Percentiles rank a stretch among this genome's conserved stretches.
Evolutionary conservation across 2,329 filamentous ascomycete species (phyloP).

Genomic region (Diaporthe vaccinii): DNA sequence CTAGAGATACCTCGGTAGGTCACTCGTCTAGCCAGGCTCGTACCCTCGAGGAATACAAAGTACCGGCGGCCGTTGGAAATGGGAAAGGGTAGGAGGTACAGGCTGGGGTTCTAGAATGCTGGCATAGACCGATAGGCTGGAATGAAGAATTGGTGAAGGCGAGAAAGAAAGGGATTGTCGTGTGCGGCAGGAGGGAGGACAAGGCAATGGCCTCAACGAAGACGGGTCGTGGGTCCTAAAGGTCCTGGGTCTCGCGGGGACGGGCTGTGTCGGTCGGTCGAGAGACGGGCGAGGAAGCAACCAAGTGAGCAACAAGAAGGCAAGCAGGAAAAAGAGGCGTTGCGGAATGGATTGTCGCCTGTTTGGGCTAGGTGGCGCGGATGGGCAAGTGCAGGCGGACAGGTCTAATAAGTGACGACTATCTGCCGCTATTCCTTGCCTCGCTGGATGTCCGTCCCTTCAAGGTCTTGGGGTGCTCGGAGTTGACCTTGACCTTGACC

Average conservation of each 20-base stretch:
- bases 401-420: conserved; percentile 30
- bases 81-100: background rate
- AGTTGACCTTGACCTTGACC: conserved; percentile 20
- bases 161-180: conserved; percentile 33
- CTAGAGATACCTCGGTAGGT: background rate
- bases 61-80: conserved; percentile 9
- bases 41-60: conserved; percentile 3
- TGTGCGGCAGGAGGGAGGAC: background rate
- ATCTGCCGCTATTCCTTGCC: conserved; percentile 34
- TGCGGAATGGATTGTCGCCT: conserved; percentile 11
- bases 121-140: conserved; percentile 5
- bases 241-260: background rate
- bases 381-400: conserved; percentile 25
- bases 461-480: conserved; percentile 1
- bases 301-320: background rate
- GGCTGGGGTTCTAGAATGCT: conserved; percentile 28
- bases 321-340: background rate
- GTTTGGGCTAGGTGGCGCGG: conserved; percentile 4
- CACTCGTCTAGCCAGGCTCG: background rate
- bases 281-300: conserved; percentile 10
- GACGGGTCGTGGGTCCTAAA: conserved; percentile 1
- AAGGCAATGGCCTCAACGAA: conserved; percentile 6
- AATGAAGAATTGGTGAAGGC: conserved; percentile 3
- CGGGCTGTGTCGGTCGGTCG: conserved; percentile 16
- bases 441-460: conserved; percentile 11